These are phyloP conservation scores for Powellomyces hirtus DNA, from an alignment of 192 early-diverging fungal species.

Conservation along the genomic window DNA sequence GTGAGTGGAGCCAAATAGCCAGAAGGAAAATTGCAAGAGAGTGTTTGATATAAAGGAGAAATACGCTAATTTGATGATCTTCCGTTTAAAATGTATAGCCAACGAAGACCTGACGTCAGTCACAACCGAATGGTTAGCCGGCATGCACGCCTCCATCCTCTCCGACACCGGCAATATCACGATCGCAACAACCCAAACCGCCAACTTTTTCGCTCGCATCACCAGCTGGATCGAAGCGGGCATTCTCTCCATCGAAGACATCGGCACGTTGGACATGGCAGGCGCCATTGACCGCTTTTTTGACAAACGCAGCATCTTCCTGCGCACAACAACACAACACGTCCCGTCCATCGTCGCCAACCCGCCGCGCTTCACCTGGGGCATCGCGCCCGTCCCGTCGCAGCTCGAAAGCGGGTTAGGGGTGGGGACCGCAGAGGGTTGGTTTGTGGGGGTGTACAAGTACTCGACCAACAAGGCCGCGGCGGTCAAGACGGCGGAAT, in stretches of 20 bases:
- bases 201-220: constrained; percentile 25
- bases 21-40: too few relatives aligned
- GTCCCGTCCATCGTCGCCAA: constrained; percentile 3
- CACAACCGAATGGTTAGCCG: constrained; percentile 33
- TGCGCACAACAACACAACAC: constrained; percentile 31
- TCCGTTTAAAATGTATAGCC: not conserved
- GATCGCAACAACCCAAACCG: constrained; percentile 32
- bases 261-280: not conserved
- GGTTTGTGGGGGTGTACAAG: constrained; percentile 36
- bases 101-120: constrained; percentile 26
- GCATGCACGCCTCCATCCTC: constrained; percentile 9
- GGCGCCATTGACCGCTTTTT: constrained; percentile 18
- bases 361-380: constrained; percentile 31
- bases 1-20: constrained; percentile 26
- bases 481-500: constrained; percentile 32
- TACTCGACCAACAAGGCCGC: constrained; percentile 35
- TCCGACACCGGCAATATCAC: constrained; percentile 23
- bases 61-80: too few relatives aligned
- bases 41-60: too few relatives aligned
- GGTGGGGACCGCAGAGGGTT: constrained; percentile 33
- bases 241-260: constrained; percentile 23
- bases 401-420: constrained; percentile 13
- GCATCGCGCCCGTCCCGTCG: constrained; percentile 34
- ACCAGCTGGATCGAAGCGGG: constrained; percentile 24
- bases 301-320: constrained; percentile 27